Conservation (phyloP, 2,329 filamentous ascomycete species). For the Zasmidium angulare region DNA sequence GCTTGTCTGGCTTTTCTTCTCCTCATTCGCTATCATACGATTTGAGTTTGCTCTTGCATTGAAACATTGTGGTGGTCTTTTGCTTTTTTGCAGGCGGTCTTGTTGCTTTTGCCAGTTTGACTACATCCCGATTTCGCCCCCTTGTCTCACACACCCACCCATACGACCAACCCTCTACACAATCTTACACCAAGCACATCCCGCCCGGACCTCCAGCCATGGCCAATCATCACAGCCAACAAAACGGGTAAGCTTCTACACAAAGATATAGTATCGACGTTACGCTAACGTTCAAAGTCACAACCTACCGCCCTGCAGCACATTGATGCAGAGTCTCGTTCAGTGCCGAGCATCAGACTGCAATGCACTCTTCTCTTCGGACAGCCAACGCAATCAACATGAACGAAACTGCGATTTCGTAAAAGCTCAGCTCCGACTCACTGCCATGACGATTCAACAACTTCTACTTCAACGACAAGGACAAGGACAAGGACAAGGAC, state of each 20-base stretch:
- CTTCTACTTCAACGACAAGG: too few species aligned
- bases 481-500: too few species aligned
- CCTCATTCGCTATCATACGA: conserved; percentile 14
- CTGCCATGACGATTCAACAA: too few species aligned
- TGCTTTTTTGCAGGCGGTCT: conserved; percentile 7
- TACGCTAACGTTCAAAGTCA: neutral
- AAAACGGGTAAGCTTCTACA: neutral
- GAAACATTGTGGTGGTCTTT: conserved; percentile 10
- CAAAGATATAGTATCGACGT: neutral
- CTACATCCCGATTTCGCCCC: conserved; percentile 4
- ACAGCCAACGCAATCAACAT: neutral
- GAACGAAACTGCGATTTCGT: neutral
- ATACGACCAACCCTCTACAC: neutral
- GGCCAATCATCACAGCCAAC: neutral
- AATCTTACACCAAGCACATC: neutral
- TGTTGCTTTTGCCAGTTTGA: conserved; percentile 6
- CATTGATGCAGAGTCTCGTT: neutral
- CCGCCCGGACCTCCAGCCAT: neutral
- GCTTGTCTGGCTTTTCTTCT: conserved; percentile 4
- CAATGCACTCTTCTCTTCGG: neutral
- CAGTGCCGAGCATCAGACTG: neutral
- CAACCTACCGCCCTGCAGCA: neutral
- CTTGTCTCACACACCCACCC: conserved; percentile 3
- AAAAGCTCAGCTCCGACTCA: conserved; percentile 1
- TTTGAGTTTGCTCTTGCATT: conserved; percentile 17